Percentiles rank a stretch among this genome's conserved stretches.
phyloP scores from a whole-genome alignment of 2,329 filamentous ascomycete species.

The Alternaria sp. region DNA sequence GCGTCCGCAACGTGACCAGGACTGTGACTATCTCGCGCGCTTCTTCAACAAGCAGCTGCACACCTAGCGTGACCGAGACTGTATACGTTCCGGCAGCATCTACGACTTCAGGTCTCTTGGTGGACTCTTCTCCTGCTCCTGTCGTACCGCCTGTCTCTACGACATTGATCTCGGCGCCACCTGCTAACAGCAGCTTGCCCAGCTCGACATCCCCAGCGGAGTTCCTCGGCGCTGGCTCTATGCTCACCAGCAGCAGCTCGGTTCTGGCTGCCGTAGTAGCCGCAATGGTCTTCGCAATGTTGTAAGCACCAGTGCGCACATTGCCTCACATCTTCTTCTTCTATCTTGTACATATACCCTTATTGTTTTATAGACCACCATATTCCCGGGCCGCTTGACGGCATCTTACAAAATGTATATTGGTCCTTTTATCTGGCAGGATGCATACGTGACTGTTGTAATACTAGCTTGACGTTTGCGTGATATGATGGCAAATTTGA shows the following conservation, averaged over 20 bases:
- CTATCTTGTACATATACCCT: slow-evolving; percentile 15
- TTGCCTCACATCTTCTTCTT: slow-evolving; percentile 19
- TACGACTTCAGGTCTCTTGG: slow-evolving; percentile 5
- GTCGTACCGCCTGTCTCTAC: slow-evolving; percentile 22
- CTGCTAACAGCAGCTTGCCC: slow-evolving; percentile 34
- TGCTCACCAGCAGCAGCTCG: slow-evolving; percentile 27
- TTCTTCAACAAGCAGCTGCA: slow-evolving; percentile 16
- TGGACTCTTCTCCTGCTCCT: slow-evolving; percentile 13
- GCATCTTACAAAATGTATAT: slow-evolving; percentile 11
- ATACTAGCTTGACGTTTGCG: neutral
- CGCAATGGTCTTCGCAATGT: slow-evolving; percentile 28
- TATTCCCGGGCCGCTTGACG: neutral
- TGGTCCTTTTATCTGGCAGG: neutral
- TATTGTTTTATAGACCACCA: slow-evolving; percentile 13
- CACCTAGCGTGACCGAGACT: slow-evolving; percentile 35
- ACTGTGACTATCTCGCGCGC: slow-evolving; percentile 8
- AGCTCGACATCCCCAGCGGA: slow-evolving; percentile 23
- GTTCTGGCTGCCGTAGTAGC: slow-evolving; percentile 30
- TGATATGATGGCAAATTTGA: neutral
- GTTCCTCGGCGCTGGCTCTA: slow-evolving; percentile 33
- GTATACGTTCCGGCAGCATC: slow-evolving; percentile 34
- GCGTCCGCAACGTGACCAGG: slow-evolving; percentile 8
- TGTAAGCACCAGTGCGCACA: slow-evolving; percentile 24
- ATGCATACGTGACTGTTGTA: neutral
- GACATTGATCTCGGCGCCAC: slow-evolving; percentile 24